Base-by-base conservation (phyloP, 2,329 filamentous ascomycete genomes). In the Paramyrothecium roridum region DNA sequence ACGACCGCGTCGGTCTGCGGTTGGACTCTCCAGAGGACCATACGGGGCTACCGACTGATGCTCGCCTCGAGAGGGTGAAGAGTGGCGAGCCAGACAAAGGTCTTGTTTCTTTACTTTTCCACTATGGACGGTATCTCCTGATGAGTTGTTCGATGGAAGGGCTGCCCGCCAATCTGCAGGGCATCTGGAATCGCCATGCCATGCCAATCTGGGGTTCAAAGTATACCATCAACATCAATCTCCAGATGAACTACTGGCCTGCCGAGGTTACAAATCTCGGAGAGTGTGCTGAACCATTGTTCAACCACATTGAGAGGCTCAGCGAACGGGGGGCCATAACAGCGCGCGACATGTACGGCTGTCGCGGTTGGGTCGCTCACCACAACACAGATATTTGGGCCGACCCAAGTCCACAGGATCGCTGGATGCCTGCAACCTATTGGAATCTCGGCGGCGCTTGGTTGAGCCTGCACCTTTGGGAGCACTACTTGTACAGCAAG, bases 231-330 rank as follows among this genome's bases (percentile, higher is more conserved):
- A 80, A 81, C 57, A 78, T 81, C 62, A 82, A 81, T 46, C 65
- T 73, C 0, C 72, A 82, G 61, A 82, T 82, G 79, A 81, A 81
- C 58, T 82, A 81, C 60, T 81, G 78, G 78, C 68, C 67, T 1
- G 65, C 65, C 1, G 63, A 67, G 6, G 54, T 64, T 3, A 68
- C 66, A 3, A 70, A 68, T 4, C 58, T 75, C 0, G 52, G 60
- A 3, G 75, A 78, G 46, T 73, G 69, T 3, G 71, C 76, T 19
- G 53, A 67, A 2, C 75, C 78, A 0, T 54, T 81, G 0, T 75
- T 79, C 34, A 73, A 58, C 59, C 57, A 56, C 43, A 23, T 56
- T 62, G 59, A 67, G 17, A 50, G 55, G 3, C 61, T 68, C 59
- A 59, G 59, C 0, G 53, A 60, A 23, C 58, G 56, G 10, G 79